Percentiles rank a stretch among this genome's conserved stretches.
Evolutionary conservation across 805 yeast genomes (phyloP).

Genomic region (Kurtzmaniella cleridarum): DNA sequence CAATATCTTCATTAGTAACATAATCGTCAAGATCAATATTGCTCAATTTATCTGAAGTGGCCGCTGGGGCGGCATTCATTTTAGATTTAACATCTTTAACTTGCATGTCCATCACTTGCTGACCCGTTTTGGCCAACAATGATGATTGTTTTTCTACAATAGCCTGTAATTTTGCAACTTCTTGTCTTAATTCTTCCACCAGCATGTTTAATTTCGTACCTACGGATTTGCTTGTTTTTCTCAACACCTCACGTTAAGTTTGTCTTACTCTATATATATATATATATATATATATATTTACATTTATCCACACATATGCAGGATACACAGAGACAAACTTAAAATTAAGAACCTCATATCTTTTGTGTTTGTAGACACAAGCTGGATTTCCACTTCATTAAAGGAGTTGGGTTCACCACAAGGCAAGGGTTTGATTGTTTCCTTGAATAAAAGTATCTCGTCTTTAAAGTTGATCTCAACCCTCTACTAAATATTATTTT

Average conservation of each 20-base stretch:
- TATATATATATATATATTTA: too few species aligned
- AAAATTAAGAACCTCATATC: too few species aligned
- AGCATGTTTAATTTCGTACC: background rate
- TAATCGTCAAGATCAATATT: slow-evolving; percentile 47
- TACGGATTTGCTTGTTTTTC: too few species aligned
- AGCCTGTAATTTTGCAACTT: slow-evolving; percentile 48
- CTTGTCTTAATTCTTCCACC: slow-evolving; percentile 26
- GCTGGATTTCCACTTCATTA: too few species aligned
- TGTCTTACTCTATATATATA: too few species aligned
- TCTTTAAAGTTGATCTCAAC: background rate
- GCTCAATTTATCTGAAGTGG: slow-evolving; percentile 10
- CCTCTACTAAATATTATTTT: background rate
- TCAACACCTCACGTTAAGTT: too few species aligned
- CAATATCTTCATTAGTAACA: slow-evolving; percentile 78
- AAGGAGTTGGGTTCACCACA: too few species aligned
- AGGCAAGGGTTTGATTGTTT: too few species aligned
- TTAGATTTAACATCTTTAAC: slow-evolving; percentile 43
- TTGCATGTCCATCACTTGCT: slow-evolving; percentile 68
- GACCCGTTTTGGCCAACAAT: slow-evolving; percentile 71
- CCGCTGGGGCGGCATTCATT: slow-evolving; percentile 20
- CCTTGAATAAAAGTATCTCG: too few species aligned
- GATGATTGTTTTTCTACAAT: slow-evolving; percentile 60
- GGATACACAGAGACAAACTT: too few species aligned
- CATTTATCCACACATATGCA: too few species aligned
- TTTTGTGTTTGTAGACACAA: too few species aligned